A percentile compares a stretch with the other conserved stretches of the same genome.
Evolutionary conservation across 306 rosid genomes (phyloP).

Genomic region (Chamaecrista fasciculata): DNA sequence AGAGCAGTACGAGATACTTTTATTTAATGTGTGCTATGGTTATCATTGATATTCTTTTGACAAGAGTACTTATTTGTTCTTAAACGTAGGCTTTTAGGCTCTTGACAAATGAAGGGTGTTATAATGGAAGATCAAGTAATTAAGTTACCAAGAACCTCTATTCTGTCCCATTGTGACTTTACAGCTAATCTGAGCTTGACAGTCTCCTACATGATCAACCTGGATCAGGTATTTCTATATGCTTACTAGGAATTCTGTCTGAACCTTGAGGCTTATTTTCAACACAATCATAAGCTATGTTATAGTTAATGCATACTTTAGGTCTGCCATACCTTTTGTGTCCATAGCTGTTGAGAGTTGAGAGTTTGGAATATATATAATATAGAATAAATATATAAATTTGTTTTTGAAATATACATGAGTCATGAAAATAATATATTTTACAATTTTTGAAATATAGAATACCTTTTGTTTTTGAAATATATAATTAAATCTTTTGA

Average conservation of each 20-base stretch:
- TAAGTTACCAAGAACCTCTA: conserved; percentile 78
- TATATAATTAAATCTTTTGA: too few relatives aligned
- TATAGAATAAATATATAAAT: too few relatives aligned
- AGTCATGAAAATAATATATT: too few relatives aligned
- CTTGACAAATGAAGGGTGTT: conserved; percentile 75
- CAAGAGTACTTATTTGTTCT: too few relatives aligned
- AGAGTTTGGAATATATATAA: conserved; percentile 85
- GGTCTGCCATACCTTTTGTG: background rate
- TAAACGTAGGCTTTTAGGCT: conserved; percentile 60
- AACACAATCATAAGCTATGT: background rate
- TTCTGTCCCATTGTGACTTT: conserved; percentile 85
- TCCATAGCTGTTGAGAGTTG: conserved; percentile 65
- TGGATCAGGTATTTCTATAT: conserved; percentile 62
- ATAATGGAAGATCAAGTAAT: conserved; percentile 49
- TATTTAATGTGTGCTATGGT: too few relatives aligned
- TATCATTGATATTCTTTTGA: too few relatives aligned
- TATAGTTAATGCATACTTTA: background rate
- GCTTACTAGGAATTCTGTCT: background rate
- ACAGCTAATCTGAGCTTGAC: conserved; percentile 87
- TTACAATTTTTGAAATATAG: too few relatives aligned
- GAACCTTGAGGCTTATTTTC: background rate
- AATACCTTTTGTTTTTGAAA: too few relatives aligned
- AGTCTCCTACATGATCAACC: conserved; percentile 81
- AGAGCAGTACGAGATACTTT: too few relatives aligned
- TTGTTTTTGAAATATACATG: too few relatives aligned